These are phyloP conservation scores for Macadamia tetraphylla DNA, from an alignment of 164 flowering plant species.

Conservation along the genomic window DNA sequence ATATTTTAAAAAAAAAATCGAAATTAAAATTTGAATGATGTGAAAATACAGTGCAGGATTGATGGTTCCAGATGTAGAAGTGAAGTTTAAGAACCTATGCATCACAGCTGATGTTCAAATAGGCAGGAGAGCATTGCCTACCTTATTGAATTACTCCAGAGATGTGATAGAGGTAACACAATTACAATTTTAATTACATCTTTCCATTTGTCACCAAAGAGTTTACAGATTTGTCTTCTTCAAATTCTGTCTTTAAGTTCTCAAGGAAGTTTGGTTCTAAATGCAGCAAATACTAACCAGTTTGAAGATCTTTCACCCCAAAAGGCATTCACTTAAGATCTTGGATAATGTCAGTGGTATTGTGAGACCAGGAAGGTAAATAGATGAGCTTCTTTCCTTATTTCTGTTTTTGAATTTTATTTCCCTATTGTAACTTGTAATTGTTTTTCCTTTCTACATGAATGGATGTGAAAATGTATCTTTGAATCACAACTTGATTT, in stretches of 20 bases:
- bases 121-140: constrained; percentile 82
- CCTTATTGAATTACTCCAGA: constrained; percentile 53
- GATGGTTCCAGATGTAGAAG: constrained; percentile 68
- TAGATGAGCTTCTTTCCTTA: no score
- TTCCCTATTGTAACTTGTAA: no score
- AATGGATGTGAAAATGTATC: no score
- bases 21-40: no score
- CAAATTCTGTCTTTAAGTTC: no score
- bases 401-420: no score
- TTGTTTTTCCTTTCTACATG: no score
- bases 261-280: not conserved
- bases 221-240: not conserved
- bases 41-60: constrained; percentile 53
- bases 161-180: constrained; percentile 49
- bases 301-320: constrained; percentile 42
- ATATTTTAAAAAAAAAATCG: no score
- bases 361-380: constrained; percentile 76
- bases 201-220: no score
- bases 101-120: constrained; percentile 54
- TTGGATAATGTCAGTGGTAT: constrained; percentile 55
- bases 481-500: no score
- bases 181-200: not conserved
- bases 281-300: constrained; percentile 43
- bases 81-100: constrained; percentile 55
- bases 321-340: constrained; percentile 45